Evolutionary conservation across 2,329 filamentous ascomycete genomes (phyloP).

Genomic region (Phyllosticta capitalensis): DNA sequence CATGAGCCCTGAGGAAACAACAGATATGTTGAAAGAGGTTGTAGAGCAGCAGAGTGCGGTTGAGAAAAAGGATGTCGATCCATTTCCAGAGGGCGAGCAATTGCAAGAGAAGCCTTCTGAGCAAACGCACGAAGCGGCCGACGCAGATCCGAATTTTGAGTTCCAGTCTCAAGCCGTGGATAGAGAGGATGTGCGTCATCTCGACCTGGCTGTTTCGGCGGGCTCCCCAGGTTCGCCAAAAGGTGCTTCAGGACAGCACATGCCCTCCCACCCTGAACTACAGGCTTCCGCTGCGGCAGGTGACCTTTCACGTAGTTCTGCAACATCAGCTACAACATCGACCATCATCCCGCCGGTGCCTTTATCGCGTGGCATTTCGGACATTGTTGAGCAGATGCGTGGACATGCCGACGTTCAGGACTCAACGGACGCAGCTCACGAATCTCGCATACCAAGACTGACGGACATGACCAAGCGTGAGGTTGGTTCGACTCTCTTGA

Average conservation of each 20-base stretch:
- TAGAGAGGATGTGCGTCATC: slow-evolving; percentile 48
- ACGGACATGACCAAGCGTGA: slow-evolving; percentile 27
- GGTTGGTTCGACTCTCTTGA: slow-evolving; percentile 16
- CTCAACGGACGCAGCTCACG: slow-evolving; percentile 8
- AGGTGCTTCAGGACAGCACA: neutral
- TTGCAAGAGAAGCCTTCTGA: slow-evolving; percentile 5
- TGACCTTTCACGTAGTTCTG: slow-evolving; percentile 3
- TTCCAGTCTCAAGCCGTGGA: slow-evolving; percentile 27
- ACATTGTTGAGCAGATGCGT: slow-evolving; percentile 8
- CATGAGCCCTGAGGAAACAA: slow-evolving; percentile 52
- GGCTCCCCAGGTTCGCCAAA: slow-evolving; percentile 21
- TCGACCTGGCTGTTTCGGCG: slow-evolving; percentile 49
- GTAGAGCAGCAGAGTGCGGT: slow-evolving; percentile 44
- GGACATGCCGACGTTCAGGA: neutral
- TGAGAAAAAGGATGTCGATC: neutral
- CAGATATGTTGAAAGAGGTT: slow-evolving; percentile 54
- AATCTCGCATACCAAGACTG: slow-evolving; percentile 31
- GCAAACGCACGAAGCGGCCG: slow-evolving; percentile 8
- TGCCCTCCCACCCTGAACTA: neutral
- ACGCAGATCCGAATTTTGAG: neutral
- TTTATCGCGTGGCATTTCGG: slow-evolving; percentile 4
- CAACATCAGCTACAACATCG: neutral
- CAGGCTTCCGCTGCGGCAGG: neutral
- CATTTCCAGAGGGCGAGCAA: neutral
- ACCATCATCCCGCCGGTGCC: neutral